Conservation (phyloP, 2,329 filamentous ascomycete genomes). For the Colletotrichum liaoningense region DNA sequence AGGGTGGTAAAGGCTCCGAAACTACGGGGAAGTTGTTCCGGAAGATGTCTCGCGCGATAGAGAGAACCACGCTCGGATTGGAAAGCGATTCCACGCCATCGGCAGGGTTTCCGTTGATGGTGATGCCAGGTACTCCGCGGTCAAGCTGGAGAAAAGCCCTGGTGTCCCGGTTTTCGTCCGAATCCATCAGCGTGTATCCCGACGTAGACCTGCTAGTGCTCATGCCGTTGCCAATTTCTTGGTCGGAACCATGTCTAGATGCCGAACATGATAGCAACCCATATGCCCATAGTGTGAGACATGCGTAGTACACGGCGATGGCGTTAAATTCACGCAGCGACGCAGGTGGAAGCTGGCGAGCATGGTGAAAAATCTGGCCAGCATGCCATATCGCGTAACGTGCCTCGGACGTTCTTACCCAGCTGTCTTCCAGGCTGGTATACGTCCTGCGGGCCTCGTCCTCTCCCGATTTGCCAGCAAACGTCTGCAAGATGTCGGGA, state of each 20-base stretch:
- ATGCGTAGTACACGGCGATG: constrained; percentile 43
- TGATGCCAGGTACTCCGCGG: constrained; percentile 28
- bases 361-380: constrained; percentile 41
- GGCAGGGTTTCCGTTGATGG: constrained; percentile 26
- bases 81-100: constrained; percentile 26
- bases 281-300: constrained; percentile 43
- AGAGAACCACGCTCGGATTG: constrained; percentile 23
- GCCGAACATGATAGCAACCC: constrained; percentile 25
- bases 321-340: constrained; percentile 40
- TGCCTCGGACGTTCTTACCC: constrained; percentile 48
- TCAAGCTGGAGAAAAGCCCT: constrained; percentile 32
- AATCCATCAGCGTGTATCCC: constrained; percentile 25
- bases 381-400: constrained; percentile 45
- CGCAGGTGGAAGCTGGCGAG: constrained; percentile 33
- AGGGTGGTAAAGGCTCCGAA: constrained; percentile 27
- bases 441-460: constrained; percentile 49
- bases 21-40: constrained; percentile 32
- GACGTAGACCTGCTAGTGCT: background rate
- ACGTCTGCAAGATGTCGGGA: constrained; percentile 54
- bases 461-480: constrained; percentile 54
- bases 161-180: constrained; percentile 32
- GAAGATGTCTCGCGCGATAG: constrained; percentile 21
- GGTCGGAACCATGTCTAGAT: constrained; percentile 18
- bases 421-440: constrained; percentile 46
- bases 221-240: background rate